Conservation (phyloP, 2,329 filamentous ascomycete genomes). For the Xylaria sp. region DNA sequence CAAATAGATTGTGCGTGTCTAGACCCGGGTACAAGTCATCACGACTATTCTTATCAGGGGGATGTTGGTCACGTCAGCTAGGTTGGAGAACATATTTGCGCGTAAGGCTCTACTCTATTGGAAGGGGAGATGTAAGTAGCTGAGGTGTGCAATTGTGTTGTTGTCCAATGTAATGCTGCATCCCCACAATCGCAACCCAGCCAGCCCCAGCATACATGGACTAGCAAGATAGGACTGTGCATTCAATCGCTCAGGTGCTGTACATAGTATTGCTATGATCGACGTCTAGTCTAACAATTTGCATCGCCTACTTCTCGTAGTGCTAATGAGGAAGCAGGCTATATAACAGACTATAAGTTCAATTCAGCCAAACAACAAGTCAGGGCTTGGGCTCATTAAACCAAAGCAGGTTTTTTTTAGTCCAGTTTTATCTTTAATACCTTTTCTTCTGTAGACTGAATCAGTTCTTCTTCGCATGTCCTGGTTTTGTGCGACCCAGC, state of each 20-base stretch:
- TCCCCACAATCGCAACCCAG: conserved; percentile 9
- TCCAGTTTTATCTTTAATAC: not conserved
- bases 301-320: no score
- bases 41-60: conserved; percentile 3
- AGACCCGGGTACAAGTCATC: not conserved
- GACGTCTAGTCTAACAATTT: not conserved
- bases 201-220: conserved; percentile 1
- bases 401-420: not conserved
- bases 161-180: conserved; percentile 15
- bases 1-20: not conserved
- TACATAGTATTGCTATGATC: conserved; percentile 11
- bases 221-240: not conserved
- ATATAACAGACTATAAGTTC: not conserved
- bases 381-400: conserved; percentile 10
- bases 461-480: conserved; percentile 1
- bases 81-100: not conserved
- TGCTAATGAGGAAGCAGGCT: no score
- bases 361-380: conserved; percentile 5
- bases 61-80: conserved; percentile 12
- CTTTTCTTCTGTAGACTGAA: not conserved
- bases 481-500: not conserved
- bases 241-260: not conserved
- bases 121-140: conserved; percentile 2
- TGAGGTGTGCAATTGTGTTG: conserved; percentile 11
- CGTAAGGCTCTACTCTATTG: conserved; percentile 3